phyloP scores from a whole-genome alignment of 208 protist species.

The Acanthamoeba healyi region DNA sequence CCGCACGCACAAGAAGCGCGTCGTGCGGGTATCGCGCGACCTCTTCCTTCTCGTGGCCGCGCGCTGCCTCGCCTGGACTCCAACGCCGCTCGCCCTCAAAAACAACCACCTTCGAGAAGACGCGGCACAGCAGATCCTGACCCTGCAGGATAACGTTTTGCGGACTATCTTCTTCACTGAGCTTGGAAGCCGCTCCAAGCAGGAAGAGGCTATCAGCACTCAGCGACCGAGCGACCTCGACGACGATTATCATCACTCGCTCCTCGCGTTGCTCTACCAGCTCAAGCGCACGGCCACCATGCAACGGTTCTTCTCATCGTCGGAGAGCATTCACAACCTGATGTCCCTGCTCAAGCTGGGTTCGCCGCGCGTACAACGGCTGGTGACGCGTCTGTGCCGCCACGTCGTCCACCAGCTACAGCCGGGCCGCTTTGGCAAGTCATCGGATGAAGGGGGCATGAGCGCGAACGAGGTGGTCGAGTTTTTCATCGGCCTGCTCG shows the following conservation, averaged over 20 bases:
- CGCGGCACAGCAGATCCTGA: not conserved
- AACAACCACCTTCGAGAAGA: constrained; percentile 5
- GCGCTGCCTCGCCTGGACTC: constrained; percentile 36
- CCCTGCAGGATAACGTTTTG: constrained; percentile 22
- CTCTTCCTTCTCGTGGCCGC: not conserved
- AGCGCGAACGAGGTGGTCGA: constrained; percentile 45
- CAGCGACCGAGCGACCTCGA: not conserved
- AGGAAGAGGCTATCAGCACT: not conserved
- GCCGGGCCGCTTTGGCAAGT: not conserved
- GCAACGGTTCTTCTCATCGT: constrained; percentile 30
- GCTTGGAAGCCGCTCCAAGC: not conserved
- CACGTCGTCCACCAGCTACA: constrained; percentile 31
- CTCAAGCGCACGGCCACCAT: constrained; percentile 48
- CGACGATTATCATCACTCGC: constrained; percentile 52
- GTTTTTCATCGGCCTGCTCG: constrained; percentile 19
- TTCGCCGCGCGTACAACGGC: constrained; percentile 52
- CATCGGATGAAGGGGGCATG: not conserved
- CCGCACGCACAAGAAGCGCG: not conserved
- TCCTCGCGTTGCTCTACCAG: constrained; percentile 43
- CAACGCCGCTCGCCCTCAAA: not conserved
- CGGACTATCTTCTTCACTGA: constrained; percentile 15
- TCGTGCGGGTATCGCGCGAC: not conserved
- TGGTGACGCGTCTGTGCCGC: constrained; percentile 22
- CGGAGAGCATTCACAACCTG: constrained; percentile 50
- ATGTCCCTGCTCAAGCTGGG: constrained; percentile 27